Base-by-base conservation (phyloP, 2,329 filamentous ascomycete species). In the Sordariomycetes sp. region DNA sequence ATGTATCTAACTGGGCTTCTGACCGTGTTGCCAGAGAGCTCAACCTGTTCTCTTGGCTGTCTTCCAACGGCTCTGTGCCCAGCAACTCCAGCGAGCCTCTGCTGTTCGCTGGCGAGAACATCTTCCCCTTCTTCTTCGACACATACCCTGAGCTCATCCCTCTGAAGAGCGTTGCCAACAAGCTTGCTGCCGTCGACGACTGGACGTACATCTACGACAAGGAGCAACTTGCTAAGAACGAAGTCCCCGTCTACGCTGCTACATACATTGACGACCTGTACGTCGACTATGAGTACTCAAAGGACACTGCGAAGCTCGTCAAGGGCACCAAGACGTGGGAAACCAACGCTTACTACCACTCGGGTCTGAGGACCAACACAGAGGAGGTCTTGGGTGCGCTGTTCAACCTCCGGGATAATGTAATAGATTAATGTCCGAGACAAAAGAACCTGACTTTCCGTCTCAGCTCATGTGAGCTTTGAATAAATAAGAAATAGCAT, bases 211-310 rank as follows among this genome's bases (percentile, higher is more conserved):
- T 95, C 5, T 95, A 94, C 53, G 76, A 94, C 49, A 65, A 75
- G 41, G 71, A 74, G 35, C 81, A 84, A 55, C 65, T 95, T 31
- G 71, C 68, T n/a, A 72, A 69, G 47, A 95, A 95, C 47, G 68
- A 79, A 39, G 85, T 95, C 0, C 88, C 90, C 0, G 77, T 94
- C 0, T 95, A 92, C 49, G 82, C 87, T 2, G 86, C 83, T 1
- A 81, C 77, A 3, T 96, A 83, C 46, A 55, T 86, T 5, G 81
- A 94, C 42, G 87, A 94, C 52, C 92, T 95, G 84, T 95, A 93
- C 49, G 88, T 96, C 21, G 83, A 93, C 49, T 83, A 75, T 45
- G 75, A 75, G 7, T 62, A 86, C 36, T 81, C 84, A 8, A 70
- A 75, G 46, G 75, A 82, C 46, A 93, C 86, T 12, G 85, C 85